A percentile compares a stretch with the other conserved stretches of the same genome.
phyloP scores from a whole-genome alignment of 2,329 filamentous ascomycete species.

The Waltergamsia citrina region DNA sequence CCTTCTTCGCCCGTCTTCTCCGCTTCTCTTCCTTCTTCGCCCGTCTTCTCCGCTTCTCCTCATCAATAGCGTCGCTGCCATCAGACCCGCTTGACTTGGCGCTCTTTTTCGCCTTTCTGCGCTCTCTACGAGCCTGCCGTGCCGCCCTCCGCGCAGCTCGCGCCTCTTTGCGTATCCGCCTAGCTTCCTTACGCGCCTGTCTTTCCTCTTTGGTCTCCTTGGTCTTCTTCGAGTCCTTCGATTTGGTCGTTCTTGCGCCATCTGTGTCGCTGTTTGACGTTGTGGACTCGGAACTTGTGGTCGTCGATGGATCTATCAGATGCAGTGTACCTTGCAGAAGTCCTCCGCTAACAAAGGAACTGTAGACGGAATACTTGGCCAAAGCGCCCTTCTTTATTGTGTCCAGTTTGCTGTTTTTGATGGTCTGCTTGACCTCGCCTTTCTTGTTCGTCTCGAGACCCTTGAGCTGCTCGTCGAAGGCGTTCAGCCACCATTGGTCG shows the following conservation, averaged over 20 bases:
- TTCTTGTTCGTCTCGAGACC: slow-evolving; percentile 58
- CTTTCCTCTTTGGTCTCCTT: slow-evolving; percentile 33
- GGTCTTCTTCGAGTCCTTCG: slow-evolving; percentile 25
- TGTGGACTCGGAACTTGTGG: slow-evolving; percentile 9
- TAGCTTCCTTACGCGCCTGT: slow-evolving; percentile 23
- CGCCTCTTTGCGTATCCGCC: slow-evolving; percentile 17
- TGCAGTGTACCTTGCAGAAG: slow-evolving; percentile 62
- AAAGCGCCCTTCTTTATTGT: slow-evolving; percentile 43
- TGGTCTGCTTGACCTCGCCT: slow-evolving; percentile 43
- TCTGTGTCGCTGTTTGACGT: slow-evolving; percentile 11
- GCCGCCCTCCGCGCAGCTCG: slow-evolving; percentile 10
- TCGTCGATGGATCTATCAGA: slow-evolving; percentile 14
- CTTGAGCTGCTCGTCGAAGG: slow-evolving; percentile 84
- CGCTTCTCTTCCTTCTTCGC: slow-evolving; percentile 37
- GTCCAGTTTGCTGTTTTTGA: slow-evolving; percentile 43
- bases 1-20: slow-evolving; percentile 30
- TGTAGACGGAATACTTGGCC: slow-evolving; percentile 61
- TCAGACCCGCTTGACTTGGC: background rate
- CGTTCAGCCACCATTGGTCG: slow-evolving; percentile 96
- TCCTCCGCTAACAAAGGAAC: slow-evolving; percentile 77
- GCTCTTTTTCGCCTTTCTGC: slow-evolving; percentile 7
- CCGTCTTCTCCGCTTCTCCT: slow-evolving; percentile 34
- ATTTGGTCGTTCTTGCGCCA: slow-evolving; percentile 8
- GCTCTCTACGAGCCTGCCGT: slow-evolving; percentile 7
- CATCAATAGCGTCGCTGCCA: slow-evolving; percentile 9